Percentiles rank a stretch among this genome's conserved stretches.
Evolutionary conservation across 352 stramenopile genomes (phyloP).

Genomic region (Pythium phragmitis): DNA sequence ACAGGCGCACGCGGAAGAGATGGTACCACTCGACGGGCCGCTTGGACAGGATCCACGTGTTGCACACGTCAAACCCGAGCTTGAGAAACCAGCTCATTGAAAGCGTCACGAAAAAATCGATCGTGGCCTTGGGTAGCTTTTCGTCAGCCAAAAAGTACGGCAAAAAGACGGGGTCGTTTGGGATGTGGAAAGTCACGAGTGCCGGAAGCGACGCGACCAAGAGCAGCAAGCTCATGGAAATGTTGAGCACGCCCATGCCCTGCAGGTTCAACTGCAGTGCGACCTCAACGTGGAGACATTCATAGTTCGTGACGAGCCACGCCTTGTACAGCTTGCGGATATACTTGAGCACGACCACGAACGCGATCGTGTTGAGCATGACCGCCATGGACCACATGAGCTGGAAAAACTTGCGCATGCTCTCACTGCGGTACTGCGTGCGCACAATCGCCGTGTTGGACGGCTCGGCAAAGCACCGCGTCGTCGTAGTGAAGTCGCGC

Average conservation of each 20-base stretch:
- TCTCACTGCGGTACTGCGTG: constrained; percentile 24
- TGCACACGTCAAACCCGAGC: constrained; percentile 43
- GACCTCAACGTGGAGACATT: constrained; percentile 36
- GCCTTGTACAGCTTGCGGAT: constrained; percentile 38
- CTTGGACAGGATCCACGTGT: constrained; percentile 31
- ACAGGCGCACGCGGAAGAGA: constrained; percentile 35
- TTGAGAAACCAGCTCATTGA: constrained; percentile 59
- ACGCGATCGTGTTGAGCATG: constrained; percentile 51
- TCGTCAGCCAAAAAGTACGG: constrained; percentile 21
- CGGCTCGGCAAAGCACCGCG: constrained; percentile 38
- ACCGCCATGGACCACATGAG: constrained; percentile 38
- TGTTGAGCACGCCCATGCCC: constrained; percentile 42
- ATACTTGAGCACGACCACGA: constrained; percentile 45
- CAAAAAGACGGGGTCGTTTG: constrained; percentile 31
- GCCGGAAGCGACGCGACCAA: constrained; percentile 33
- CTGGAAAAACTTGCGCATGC: constrained; percentile 45
- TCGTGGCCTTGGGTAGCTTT: constrained; percentile 15
- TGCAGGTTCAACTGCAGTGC: constrained; percentile 46
- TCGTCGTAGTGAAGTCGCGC: constrained; percentile 29
- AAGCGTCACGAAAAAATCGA: constrained; percentile 42
- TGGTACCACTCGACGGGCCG: constrained; percentile 34
- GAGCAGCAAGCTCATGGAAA: constrained; percentile 39
- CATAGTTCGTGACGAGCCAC: constrained; percentile 34
- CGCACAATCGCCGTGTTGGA: constrained; percentile 24
- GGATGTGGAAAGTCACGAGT: constrained; percentile 37